Evolutionary conservation across 2,329 filamentous ascomycete genomes (phyloP).

Genomic region (Pestalotiopsis sp.): DNA sequence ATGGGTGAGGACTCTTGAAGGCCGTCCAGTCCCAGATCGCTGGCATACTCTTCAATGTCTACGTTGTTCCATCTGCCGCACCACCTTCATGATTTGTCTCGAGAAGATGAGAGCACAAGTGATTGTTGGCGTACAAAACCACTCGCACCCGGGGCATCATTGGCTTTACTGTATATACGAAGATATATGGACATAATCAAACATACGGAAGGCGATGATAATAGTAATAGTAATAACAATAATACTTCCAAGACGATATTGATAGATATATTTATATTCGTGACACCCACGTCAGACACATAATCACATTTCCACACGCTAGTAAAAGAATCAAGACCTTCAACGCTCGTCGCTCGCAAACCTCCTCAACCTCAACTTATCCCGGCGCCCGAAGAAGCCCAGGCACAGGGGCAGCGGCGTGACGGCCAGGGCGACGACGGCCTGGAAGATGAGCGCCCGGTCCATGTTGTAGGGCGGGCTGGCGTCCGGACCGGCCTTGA

Average conservation of each 20-base stretch:
- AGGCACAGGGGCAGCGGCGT: constrained; percentile 70
- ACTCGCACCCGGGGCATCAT: no score
- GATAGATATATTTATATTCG: not conserved
- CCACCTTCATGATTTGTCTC: no score
- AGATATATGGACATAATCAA: no score
- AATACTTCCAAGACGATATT: no score
- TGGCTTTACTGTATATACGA: no score
- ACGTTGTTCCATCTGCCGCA: no score
- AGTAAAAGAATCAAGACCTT: not conserved
- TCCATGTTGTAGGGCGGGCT: constrained; percentile 73
- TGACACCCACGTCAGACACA: not conserved
- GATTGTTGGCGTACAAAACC: no score
- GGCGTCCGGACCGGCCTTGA: constrained; percentile 58
- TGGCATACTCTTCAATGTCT: no score
- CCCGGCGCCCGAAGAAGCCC: constrained; percentile 67
- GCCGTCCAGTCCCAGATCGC: not conserved
- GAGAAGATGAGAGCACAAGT: no score
- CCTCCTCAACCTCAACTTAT: constrained; percentile 54
- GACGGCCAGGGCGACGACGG: constrained; percentile 66
- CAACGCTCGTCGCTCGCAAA: constrained; percentile 44
- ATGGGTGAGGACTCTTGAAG: constrained; percentile 24
- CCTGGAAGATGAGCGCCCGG: constrained; percentile 76
- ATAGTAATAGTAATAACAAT: no score
- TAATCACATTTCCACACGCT: not conserved
- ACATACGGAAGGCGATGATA: no score